These are phyloP conservation scores for Paraleonurus japonicus DNA, from an alignment of 257 asterid genomes.

Conservation along the genomic window DNA sequence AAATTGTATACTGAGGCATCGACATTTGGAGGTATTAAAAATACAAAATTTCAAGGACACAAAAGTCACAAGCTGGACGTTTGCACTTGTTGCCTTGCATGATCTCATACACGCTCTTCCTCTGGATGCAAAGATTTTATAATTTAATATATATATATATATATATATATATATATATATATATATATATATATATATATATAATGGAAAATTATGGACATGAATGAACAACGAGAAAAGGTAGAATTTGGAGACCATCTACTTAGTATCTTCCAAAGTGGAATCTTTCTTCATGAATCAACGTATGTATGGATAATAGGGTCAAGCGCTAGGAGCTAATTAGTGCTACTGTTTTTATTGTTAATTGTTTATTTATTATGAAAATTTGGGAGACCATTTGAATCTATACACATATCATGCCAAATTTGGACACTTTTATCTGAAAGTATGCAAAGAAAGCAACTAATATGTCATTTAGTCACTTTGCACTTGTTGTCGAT, in stretches of 20 bases:
- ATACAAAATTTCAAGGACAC: background rate
- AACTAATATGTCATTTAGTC: background rate
- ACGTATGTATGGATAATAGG: background rate
- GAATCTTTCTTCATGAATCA: conserved; percentile 1
- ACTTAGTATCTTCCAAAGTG: conserved; percentile 10
- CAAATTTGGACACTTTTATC: background rate
- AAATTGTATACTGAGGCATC: background rate
- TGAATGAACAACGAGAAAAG: background rate
- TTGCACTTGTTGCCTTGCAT: background rate
- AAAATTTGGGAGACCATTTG: background rate
- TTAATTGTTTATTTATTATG: background rate
- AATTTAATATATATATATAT: too few relatives aligned
- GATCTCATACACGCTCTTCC: background rate
- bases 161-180: too few relatives aligned
- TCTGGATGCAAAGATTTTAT: background rate
- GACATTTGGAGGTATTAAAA: too few relatives aligned
- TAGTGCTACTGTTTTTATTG: background rate
- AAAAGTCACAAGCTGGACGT: conserved; percentile 7
- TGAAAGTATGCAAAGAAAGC: background rate
- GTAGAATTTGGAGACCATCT: conserved; percentile 6
- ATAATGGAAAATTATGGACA: background rate
- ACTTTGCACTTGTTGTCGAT: too few relatives aligned
- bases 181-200: too few relatives aligned
- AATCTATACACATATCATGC: too few relatives aligned
- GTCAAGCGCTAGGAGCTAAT: conserved; percentile 13